These are phyloP conservation scores for Tausonia pullulans DNA, from an alignment of 1,284 basidiomycete genomes.

Conservation along the genomic window DNA sequence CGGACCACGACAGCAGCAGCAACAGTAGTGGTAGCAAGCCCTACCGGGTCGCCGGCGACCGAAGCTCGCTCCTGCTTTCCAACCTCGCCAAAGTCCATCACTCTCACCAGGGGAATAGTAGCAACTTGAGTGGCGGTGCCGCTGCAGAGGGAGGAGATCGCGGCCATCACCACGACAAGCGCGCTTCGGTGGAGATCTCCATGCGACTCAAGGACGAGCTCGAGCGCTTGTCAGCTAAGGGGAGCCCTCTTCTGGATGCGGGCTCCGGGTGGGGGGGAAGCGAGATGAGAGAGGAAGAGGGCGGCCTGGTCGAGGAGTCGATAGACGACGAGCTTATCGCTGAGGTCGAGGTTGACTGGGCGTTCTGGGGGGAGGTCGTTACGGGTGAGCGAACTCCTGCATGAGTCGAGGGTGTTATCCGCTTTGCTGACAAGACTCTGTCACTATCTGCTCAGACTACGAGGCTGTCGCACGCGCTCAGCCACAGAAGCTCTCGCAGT, in stretches of 20 bases:
- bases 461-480: constrained; percentile 65
- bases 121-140: not conserved
- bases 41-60: not conserved
- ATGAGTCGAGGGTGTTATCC: constrained; percentile 9
- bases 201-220: not conserved
- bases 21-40: not conserved
- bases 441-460: constrained; percentile 48
- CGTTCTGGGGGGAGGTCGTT: constrained; percentile 94
- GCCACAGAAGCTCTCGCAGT: constrained; percentile 68
- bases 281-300: not conserved
- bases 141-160: not conserved
- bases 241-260: not conserved
- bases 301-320: constrained; percentile 8
- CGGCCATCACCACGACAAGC: not conserved
- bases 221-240: not conserved
- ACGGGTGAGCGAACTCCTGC: constrained; percentile 46
- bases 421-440: not conserved
- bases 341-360: constrained; percentile 40
- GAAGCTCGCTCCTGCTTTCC: constrained; percentile 3
- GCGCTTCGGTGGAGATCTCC: not conserved
- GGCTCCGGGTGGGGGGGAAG: not conserved
- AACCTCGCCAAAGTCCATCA: constrained; percentile 2
- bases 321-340: not conserved
- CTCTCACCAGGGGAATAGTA: not conserved
- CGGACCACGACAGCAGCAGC: no score